Evolutionary conservation across 768 basidiomycete species (phyloP).

Genomic region (Mycena latifolia): DNA sequence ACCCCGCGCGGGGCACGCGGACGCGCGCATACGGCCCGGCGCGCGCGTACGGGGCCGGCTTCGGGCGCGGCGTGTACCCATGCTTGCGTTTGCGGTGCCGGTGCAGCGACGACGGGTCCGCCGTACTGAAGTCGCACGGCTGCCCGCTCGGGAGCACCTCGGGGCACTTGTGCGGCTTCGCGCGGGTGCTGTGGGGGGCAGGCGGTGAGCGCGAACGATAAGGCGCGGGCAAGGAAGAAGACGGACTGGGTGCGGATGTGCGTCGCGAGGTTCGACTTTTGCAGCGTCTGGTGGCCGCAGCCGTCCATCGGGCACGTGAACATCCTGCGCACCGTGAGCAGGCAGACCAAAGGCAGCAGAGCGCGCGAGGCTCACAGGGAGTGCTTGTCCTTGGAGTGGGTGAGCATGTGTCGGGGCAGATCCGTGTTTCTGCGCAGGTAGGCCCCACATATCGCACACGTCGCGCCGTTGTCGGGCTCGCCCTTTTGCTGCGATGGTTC

Average conservation of each 20-base stretch:
- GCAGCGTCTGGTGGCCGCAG: conserved; percentile 41
- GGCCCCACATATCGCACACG: conserved; percentile 35
- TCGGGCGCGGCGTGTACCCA: conserved; percentile 29
- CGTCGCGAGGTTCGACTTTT: conserved; percentile 42
- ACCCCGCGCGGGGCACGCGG: neutral
- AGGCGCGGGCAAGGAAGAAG: neutral
- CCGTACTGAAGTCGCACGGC: conserved; percentile 28
- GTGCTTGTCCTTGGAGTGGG: conserved; percentile 40
- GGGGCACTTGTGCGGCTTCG: conserved; percentile 36
- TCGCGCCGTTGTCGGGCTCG: conserved; percentile 23
- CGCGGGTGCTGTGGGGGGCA: conserved; percentile 31
- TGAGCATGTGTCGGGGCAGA: conserved; percentile 42
- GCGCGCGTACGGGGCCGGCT: neutral
- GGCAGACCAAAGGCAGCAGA: neutral
- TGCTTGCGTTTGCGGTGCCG: conserved; percentile 36
- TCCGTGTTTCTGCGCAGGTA: conserved; percentile 41
- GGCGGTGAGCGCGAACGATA: no score
- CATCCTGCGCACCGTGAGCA: conserved; percentile 36
- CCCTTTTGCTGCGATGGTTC: conserved; percentile 9
- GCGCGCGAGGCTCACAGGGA: conserved; percentile 28
- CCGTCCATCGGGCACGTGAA: conserved; percentile 35
- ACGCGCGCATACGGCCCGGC: neutral
- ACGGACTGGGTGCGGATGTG: conserved; percentile 48
- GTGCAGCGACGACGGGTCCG: conserved; percentile 31
- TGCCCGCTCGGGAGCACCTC: conserved; percentile 16